Evolutionary conservation across 441 rosid genomes (phyloP).

Genomic region (Erysimum cheiri): DNA sequence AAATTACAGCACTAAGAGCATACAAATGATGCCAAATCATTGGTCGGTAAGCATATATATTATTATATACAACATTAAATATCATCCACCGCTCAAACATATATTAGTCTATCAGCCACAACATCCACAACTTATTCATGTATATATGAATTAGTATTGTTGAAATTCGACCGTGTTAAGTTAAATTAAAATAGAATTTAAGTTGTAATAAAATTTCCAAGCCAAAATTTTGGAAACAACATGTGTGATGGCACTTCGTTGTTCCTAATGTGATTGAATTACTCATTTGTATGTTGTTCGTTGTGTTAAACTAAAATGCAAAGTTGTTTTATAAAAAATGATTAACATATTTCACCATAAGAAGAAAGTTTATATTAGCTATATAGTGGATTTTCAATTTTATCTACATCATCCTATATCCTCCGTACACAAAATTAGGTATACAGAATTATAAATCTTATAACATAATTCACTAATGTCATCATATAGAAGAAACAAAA

Average conservation of each 20-base stretch:
- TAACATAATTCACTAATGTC: not conserved
- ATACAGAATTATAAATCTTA: not conserved
- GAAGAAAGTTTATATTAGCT: slow-evolving; percentile 3
- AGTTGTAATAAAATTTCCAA: not conserved
- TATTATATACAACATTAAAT: not conserved
- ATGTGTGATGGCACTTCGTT: not conserved
- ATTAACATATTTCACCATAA: slow-evolving; percentile 8
- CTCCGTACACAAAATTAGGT: slow-evolving; percentile 34
- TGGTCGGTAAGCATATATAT: slow-evolving; percentile 9
- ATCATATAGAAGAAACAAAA: not conserved
- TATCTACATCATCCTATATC: slow-evolving; percentile 19
- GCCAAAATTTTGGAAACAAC: not conserved
- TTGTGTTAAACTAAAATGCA: slow-evolving; percentile 1
- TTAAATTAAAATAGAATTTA: not conserved
- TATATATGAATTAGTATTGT: not conserved
- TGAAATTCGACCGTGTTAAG: not conserved
- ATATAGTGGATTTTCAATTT: not conserved
- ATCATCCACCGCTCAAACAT: not conserved
- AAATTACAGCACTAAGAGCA: slow-evolving; percentile 37
- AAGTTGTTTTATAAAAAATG: slow-evolving; percentile 13
- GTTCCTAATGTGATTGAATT: not conserved
- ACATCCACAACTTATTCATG: slow-evolving; percentile 7
- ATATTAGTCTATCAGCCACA: slow-evolving; percentile 11
- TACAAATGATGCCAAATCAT: slow-evolving; percentile 37
- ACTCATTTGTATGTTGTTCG: not conserved